Evolutionary conservation across 305 asterid species (phyloP).

Genomic region (Rubia peregrina): DNA sequence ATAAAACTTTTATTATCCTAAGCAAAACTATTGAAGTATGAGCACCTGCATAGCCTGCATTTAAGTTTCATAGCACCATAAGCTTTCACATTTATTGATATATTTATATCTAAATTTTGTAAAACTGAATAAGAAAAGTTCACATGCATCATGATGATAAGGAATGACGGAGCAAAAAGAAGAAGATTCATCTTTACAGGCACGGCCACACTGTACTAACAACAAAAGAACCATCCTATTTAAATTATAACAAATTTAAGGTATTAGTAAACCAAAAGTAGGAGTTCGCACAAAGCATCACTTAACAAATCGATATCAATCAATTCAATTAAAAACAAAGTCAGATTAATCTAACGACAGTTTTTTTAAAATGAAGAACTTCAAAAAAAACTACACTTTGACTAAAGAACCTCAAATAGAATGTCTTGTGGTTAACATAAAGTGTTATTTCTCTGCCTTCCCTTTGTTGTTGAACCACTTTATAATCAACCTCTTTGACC

Average conservation of each 20-base stretch:
- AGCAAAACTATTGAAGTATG: slow-evolving; percentile 12
- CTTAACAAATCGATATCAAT: slow-evolving; percentile 8
- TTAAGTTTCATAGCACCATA: slow-evolving; percentile 23
- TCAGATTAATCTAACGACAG: too few species aligned
- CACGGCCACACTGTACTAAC: slow-evolving; percentile 87
- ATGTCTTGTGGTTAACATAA: slow-evolving; percentile 53
- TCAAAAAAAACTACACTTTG: too few species aligned
- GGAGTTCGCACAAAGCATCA: not conserved
- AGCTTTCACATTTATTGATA: not conserved
- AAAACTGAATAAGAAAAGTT: slow-evolving; percentile 9
- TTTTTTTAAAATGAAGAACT: too few species aligned
- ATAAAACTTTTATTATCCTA: not conserved
- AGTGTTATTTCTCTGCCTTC: slow-evolving; percentile 60
- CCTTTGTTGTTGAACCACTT: slow-evolving; percentile 86
- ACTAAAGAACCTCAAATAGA: not conserved
- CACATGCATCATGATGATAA: slow-evolving; percentile 76
- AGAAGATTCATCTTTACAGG: slow-evolving; percentile 94
- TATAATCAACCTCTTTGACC: slow-evolving; percentile 81
- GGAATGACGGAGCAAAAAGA: slow-evolving; percentile 77
- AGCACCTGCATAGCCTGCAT: slow-evolving; percentile 91
- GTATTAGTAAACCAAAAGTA: not conserved
- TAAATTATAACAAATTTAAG: not conserved
- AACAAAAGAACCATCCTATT: slow-evolving; percentile 19
- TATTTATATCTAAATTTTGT: slow-evolving; percentile 14
- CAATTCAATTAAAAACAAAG: too few species aligned